These are phyloP conservation scores for Nitzschia putrida DNA, from an alignment of 108 stramenopile genomes.

Conservation along the genomic window DNA sequence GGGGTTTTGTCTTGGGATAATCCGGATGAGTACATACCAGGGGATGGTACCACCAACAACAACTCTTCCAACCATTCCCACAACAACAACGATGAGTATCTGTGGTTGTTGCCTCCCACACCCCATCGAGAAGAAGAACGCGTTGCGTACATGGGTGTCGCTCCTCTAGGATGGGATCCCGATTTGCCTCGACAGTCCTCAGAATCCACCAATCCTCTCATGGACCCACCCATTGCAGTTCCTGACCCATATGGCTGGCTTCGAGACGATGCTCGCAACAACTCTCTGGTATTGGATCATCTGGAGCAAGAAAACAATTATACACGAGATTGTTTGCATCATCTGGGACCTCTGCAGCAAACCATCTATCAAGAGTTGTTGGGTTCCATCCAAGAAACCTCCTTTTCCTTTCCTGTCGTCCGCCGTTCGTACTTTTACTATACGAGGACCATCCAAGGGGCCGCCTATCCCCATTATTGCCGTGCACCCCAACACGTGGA, in stretches of 20 bases:
- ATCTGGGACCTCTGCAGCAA: conserved; percentile 48
- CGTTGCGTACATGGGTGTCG: conserved; percentile 44
- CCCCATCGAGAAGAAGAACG: conserved; percentile 68
- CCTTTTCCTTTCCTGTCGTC: conserved; percentile 60
- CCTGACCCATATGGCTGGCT: conserved; percentile 84
- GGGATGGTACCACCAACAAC: not conserved
- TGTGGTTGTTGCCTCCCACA: conserved; percentile 33
- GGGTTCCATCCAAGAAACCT: conserved; percentile 59
- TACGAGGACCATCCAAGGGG: conserved; percentile 75
- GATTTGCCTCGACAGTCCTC: conserved; percentile 50
- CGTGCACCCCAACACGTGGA: conserved; percentile 48
- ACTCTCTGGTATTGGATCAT: conserved; percentile 63
- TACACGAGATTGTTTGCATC: conserved; percentile 43
- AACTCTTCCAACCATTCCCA: not conserved
- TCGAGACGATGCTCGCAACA: conserved; percentile 73
- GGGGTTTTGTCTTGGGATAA: conserved; percentile 5
- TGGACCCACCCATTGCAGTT: conserved; percentile 59
- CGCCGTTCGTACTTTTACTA: conserved; percentile 73
- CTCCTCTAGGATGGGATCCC: conserved; percentile 34
- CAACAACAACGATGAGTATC: too few relatives aligned
- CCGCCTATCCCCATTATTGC: conserved; percentile 74
- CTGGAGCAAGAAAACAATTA: conserved; percentile 78
- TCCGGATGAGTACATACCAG: conserved; percentile 1
- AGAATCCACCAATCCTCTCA: conserved; percentile 49
- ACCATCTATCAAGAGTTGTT: conserved; percentile 72